These are phyloP conservation scores for Puccinia coronata DNA, from an alignment of 1,284 basidiomycete species.

Conservation along the genomic window DNA sequence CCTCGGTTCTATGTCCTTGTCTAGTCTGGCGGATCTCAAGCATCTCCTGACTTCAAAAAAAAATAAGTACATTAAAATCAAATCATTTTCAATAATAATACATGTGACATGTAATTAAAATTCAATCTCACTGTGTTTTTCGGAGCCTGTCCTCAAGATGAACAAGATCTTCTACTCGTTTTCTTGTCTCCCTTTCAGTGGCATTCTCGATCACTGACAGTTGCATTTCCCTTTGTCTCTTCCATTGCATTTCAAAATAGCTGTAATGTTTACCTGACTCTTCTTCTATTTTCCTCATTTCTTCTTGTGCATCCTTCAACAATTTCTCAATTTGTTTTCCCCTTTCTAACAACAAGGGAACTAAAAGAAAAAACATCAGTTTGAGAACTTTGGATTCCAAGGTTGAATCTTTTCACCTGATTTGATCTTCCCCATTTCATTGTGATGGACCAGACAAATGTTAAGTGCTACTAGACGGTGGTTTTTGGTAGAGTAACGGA, in stretches of 20 bases:
- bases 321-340: neutral
- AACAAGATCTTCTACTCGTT: conserved; percentile 11
- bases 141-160: neutral
- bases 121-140: neutral
- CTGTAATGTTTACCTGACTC: neutral
- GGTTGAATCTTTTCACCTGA: neutral
- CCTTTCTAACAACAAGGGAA: neutral
- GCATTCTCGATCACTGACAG: neutral
- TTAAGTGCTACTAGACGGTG: conserved; percentile 5
- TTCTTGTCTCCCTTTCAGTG: neutral
- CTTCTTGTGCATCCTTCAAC: neutral
- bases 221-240: neutral
- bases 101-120: neutral
- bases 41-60: neutral
- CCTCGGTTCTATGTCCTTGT: neutral
- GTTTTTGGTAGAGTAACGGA: conserved; percentile 5
- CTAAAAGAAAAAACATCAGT: neutral
- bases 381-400: neutral
- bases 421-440: neutral
- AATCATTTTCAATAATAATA: neutral
- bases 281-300: neutral
- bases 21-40: neutral
- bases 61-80: neutral
- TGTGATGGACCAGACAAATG: neutral
- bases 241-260: neutral